Base-by-base conservation (phyloP, 2,329 filamentous ascomycete genomes). In the Parastagonospora nodorum region DNA sequence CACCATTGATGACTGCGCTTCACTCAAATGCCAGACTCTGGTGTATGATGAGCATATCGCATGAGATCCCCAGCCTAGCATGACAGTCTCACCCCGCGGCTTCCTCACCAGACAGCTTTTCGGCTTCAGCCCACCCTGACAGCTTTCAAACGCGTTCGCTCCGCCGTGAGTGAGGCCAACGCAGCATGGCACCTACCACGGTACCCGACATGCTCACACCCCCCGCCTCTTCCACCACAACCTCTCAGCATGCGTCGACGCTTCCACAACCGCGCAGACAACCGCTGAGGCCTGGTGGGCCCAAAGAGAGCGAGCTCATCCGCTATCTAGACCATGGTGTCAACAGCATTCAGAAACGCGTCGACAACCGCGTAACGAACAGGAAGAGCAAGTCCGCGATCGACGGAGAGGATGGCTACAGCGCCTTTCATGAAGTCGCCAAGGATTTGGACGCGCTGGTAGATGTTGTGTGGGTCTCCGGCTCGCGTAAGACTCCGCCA, bases 391-490 rank as follows among this genome's bases (percentile, higher is more conserved):
- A 82, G 68, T 54, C 46, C n/a, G 48, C 53, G 14, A 47, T 52
- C 5, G 68, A 69, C 27, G 68, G 72, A 11, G 75, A 75, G 4
- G 70, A 74, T 30, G 83, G 83, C 1, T 88, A 87, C 57, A 76
- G 78, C 46, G 83, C 75, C 44, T 89, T 93, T 69, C 79, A 77
- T 42, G 87, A 92, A 65, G 82, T 91, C 4, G 90, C 85, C 46
- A 83, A 78, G 49, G 91, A 96, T 65, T 73, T 96, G 1, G 88
- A 92, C 48, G 80, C 81, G 5, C 70, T 96, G 10, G 76, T 96
- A 12, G 88, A 95, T 71, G 82, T 95, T 7, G 75, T 96, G 5
- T 97, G 93, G 93, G 82, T 90, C 16, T 90, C 87, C 28, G 90
- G 89, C 8, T 96, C 92, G 16, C 91, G 91, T 92, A 79, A 70